phyloP scores from a whole-genome alignment of 2,329 filamentous ascomycete genomes.

The Leptographium galeiforme region DNA sequence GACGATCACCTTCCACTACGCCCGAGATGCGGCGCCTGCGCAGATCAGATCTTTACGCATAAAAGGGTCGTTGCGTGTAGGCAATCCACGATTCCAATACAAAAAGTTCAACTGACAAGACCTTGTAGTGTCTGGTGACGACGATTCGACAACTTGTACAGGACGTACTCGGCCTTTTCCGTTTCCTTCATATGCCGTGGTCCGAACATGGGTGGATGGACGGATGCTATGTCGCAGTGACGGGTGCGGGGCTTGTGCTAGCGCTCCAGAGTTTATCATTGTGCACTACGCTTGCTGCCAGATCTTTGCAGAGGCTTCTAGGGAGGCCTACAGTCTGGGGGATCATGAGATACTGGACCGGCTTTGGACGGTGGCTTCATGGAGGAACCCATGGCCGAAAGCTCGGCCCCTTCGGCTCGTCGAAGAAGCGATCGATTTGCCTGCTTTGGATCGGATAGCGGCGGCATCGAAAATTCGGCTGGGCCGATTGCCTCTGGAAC shows the following conservation, averaged over 20 bases:
- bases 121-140: not conserved
- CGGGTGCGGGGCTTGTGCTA: too few species aligned
- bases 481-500: not conserved
- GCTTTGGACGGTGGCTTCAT: not conserved
- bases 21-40: not conserved
- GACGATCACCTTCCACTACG: not conserved
- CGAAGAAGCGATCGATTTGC: not conserved
- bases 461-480: not conserved
- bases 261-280: too few species aligned
- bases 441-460: not conserved
- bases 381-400: not conserved
- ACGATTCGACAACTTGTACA: not conserved
- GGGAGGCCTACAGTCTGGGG: not conserved
- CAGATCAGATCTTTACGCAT: not conserved
- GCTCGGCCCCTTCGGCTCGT: not conserved
- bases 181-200: not conserved
- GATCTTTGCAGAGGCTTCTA: not conserved
- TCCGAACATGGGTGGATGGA: not conserved
- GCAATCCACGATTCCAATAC: not conserved
- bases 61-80: not conserved
- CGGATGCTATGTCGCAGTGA: not conserved
- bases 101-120: not conserved
- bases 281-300: too few species aligned
- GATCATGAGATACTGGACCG: not conserved
- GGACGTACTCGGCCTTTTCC: not conserved